phyloP scores from a whole-genome alignment of 495 filamentous ascomycete genomes.

The Penicillium desertorum region DNA sequence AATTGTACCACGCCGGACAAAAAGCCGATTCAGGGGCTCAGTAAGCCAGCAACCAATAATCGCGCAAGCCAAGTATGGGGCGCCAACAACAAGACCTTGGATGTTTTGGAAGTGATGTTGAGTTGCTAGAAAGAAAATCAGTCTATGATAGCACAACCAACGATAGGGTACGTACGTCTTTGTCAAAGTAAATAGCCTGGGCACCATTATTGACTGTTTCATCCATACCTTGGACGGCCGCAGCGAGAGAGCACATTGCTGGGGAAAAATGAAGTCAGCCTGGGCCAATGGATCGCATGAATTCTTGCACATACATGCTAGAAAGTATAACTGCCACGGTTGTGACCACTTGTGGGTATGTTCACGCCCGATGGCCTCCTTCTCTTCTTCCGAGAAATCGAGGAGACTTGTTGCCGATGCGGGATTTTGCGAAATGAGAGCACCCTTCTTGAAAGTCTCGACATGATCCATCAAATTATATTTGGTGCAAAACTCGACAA shows the following conservation, averaged over 20 bases:
- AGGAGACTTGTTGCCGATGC: constrained; percentile 36
- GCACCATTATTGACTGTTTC: constrained; percentile 81
- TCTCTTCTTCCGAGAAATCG: constrained; percentile 49
- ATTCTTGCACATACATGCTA: constrained; percentile 44
- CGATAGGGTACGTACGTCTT: constrained; percentile 11
- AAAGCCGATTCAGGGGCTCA: constrained; percentile 55
- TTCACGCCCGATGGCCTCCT: constrained; percentile 44
- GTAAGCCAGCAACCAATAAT: constrained; percentile 52
- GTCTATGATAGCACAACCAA: background rate
- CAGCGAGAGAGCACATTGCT: constrained; percentile 49
- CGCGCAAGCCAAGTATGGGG: constrained; percentile 47
- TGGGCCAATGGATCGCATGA: constrained; percentile 6
- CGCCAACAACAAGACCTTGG: constrained; percentile 49
- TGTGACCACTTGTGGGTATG: constrained; percentile 57
- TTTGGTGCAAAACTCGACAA: constrained; percentile 49
- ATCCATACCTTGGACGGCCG: constrained; percentile 65
- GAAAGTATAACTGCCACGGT: constrained; percentile 55
- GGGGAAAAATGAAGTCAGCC: background rate
- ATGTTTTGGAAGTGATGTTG: constrained; percentile 35
- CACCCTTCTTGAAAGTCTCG: constrained; percentile 52
- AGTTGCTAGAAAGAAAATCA: constrained; percentile 29
- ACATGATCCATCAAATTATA: constrained; percentile 45
- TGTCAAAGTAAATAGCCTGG: constrained; percentile 61
- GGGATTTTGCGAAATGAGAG: constrained; percentile 54
- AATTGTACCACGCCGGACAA: constrained; percentile 60